Evolutionary conservation across 805 yeast species (phyloP).

Genomic region (Yamadazyma nakazawae): DNA sequence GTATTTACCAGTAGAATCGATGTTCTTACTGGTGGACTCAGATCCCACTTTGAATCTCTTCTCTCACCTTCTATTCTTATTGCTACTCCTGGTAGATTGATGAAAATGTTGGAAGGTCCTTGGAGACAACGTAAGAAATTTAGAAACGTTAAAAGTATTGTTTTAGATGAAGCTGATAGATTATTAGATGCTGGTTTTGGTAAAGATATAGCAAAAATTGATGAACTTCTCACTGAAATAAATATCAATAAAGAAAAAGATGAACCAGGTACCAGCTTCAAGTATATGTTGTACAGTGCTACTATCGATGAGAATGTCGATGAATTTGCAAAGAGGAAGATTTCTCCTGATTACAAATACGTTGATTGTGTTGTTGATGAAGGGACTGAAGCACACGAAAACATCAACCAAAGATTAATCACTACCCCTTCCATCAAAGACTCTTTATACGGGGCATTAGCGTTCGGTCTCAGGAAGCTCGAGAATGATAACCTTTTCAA

Average conservation of each 20-base stretch:
- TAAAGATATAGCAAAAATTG: constrained; percentile 58
- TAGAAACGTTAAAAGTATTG: constrained; percentile 54
- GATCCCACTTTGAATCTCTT: constrained; percentile 27
- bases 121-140: constrained; percentile 47
- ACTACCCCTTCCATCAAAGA: constrained; percentile 54
- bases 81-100: constrained; percentile 87
- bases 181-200: constrained; percentile 79
- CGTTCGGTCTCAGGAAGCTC: constrained; percentile 42
- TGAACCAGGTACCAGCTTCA: constrained; percentile 34
- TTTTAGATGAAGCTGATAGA: constrained; percentile 91
- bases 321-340: constrained; percentile 56
- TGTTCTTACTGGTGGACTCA: constrained; percentile 67
- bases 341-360: constrained; percentile 52
- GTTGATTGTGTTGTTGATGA: constrained; percentile 73
- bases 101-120: constrained; percentile 50
- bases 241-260: constrained; percentile 15
- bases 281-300: constrained; percentile 81
- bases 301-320: constrained; percentile 72
- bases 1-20: constrained; percentile 33
- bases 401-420: constrained; percentile 65
- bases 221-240: constrained; percentile 42
- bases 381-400: constrained; percentile 74
- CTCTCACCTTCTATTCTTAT: constrained; percentile 61
- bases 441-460: constrained; percentile 51
- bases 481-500: constrained; percentile 50